Evolutionary conservation across 2,329 filamentous ascomycete genomes (phyloP).

Genomic region (Trichophyton equinum): DNA sequence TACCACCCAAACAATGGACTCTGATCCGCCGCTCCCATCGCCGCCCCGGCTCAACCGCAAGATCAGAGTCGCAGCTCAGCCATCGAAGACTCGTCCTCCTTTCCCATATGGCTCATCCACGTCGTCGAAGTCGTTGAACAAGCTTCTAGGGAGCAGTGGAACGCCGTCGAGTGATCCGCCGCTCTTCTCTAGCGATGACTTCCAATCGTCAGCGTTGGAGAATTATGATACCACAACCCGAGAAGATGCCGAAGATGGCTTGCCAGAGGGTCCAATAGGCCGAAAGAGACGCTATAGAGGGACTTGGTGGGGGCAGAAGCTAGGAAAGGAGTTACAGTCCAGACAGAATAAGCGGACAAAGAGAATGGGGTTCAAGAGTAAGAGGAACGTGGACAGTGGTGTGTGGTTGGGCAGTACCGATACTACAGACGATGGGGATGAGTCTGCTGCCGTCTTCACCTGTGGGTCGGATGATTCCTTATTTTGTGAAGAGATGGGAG

Average conservation of each 20-base stretch:
- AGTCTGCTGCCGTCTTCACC: constrained; percentile 1
- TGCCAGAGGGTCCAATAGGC: constrained; percentile 10
- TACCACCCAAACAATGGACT: constrained; percentile 21
- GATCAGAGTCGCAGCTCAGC: background rate
- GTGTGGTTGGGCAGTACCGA: constrained; percentile 39
- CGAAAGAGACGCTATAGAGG: constrained; percentile 31
- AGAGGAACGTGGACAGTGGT: constrained; percentile 35
- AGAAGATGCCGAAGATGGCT: constrained; percentile 8
- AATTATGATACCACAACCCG: constrained; percentile 26
- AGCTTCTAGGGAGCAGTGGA: background rate
- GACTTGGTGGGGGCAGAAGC: constrained; percentile 35
- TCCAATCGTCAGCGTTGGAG: constrained; percentile 33
- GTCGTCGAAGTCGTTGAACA: constrained; percentile 11
- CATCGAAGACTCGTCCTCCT: constrained; percentile 7
- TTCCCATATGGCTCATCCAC: constrained; percentile 17
- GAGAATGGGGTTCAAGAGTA: constrained; percentile 32
- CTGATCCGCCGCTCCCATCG: constrained; percentile 25
- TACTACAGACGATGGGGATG: background rate
- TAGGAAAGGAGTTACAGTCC: constrained; percentile 7
- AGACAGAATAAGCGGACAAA: constrained; percentile 25
- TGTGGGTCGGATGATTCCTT: constrained; percentile 7
- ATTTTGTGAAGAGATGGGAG: background rate
- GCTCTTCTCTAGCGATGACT: constrained; percentile 37
- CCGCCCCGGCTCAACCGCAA: constrained; percentile 16
- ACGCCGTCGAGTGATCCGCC: constrained; percentile 33